A percentile compares a stretch with the other conserved stretches of the same genome.
Evolutionary conservation across 1,284 basidiomycete genomes (phyloP).

Genomic region (Lentinus polychrous): DNA sequence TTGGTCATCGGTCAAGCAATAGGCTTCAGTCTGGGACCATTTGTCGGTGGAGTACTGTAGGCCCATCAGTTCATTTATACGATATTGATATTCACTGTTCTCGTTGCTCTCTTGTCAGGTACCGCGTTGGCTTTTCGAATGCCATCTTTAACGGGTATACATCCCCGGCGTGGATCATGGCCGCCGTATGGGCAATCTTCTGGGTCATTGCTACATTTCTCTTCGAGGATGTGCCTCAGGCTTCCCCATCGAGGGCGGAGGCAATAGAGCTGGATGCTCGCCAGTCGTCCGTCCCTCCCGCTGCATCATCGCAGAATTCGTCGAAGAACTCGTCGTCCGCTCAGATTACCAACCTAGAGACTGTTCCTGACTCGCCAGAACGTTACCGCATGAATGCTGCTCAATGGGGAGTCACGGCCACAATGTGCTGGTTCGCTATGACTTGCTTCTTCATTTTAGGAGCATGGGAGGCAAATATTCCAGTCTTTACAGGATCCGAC

Average conservation of each 20-base stretch:
- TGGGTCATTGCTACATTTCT: slow-evolving; percentile 35
- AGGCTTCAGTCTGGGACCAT: slow-evolving; percentile 62
- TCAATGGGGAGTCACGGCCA: slow-evolving; percentile 45
- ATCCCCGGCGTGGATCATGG: slow-evolving; percentile 64
- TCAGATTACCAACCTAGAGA: slow-evolving; percentile 5
- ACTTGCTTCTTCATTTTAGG: slow-evolving; percentile 69
- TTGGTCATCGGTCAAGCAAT: slow-evolving; percentile 57
- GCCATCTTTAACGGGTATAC: slow-evolving; percentile 55
- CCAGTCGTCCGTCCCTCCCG: background rate
- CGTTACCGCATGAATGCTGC: slow-evolving; percentile 13
- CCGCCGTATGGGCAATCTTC: slow-evolving; percentile 45
- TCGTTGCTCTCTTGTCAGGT: slow-evolving; percentile 12
- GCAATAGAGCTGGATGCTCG: slow-evolving; percentile 9
- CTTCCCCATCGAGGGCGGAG: slow-evolving; percentile 1
- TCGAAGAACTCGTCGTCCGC: background rate
- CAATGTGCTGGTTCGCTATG: slow-evolving; percentile 72
- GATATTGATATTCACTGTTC: background rate
- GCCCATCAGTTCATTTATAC: background rate
- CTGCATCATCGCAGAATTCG: background rate
- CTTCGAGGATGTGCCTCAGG: slow-evolving; percentile 45
- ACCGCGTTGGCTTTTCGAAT: slow-evolving; percentile 24
- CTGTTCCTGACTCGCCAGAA: background rate
- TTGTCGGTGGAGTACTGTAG: slow-evolving; percentile 51
- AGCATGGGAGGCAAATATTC: slow-evolving; percentile 67
- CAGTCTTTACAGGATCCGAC: slow-evolving; percentile 46